Conservation (phyloP, 306 rosid species). For the Begonia fuchsioides region DNA sequence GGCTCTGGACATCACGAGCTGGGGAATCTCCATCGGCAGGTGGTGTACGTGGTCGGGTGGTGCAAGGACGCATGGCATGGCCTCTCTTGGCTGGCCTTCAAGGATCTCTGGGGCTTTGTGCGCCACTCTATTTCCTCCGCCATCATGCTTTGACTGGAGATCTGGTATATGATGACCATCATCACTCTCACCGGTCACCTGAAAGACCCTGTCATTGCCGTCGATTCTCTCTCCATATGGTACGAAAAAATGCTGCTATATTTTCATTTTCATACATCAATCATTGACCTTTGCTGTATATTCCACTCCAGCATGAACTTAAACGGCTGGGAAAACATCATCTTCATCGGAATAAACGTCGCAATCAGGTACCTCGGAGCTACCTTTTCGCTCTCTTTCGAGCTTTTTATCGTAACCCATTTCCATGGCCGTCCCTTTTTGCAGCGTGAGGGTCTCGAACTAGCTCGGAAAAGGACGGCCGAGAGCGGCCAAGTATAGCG, state of each 20-base stretch:
- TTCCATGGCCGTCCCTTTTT: no score
- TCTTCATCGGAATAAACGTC: slow-evolving; percentile 19
- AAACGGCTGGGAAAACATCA: slow-evolving; percentile 16
- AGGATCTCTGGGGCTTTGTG: slow-evolving; percentile 58
- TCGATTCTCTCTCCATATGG: slow-evolving; percentile 48
- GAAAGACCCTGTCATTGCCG: slow-evolving; percentile 25
- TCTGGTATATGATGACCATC: slow-evolving; percentile 42
- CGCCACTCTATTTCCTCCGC: slow-evolving; percentile 73
- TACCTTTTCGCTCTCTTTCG: no score
- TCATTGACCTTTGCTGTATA: neutral
- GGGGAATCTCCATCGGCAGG: slow-evolving; percentile 46
- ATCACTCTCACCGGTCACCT: no score
- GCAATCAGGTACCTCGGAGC: slow-evolving; percentile 24
- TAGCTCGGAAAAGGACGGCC: slow-evolving; percentile 40
- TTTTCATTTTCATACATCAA: no score
- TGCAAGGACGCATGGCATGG: slow-evolving; percentile 66
- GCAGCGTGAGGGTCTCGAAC: slow-evolving; percentile 40
- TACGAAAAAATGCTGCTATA: slow-evolving; percentile 7
- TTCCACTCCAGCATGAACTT: slow-evolving; percentile 12
- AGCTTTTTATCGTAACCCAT: no score
- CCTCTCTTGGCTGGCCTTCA: slow-evolving; percentile 50
- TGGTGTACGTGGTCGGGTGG: slow-evolving; percentile 54
- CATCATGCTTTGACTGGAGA: slow-evolving; percentile 66
- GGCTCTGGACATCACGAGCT: slow-evolving; percentile 40
- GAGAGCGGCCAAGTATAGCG: slow-evolving; percentile 35